phyloP scores from a whole-genome alignment of 495 filamentous ascomycete species.

The Saxophila tyrrhenica region DNA sequence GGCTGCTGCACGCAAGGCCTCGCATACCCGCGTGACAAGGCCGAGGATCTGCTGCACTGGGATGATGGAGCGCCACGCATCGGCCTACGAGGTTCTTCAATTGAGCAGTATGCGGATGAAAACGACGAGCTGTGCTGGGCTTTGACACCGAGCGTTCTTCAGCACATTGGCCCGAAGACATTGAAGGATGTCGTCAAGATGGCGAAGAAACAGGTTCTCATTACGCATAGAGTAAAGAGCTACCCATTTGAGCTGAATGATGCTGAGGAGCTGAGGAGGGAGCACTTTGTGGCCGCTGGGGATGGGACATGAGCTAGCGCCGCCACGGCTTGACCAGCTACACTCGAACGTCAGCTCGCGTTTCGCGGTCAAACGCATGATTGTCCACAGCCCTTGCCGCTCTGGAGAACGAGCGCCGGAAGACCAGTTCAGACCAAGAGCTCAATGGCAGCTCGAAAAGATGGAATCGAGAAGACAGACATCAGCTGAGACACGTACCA shows the following conservation, averaged over 20 bases:
- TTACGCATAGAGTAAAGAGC: constrained; percentile 31
- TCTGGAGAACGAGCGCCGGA: too few species aligned
- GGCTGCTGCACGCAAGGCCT: constrained; percentile 42
- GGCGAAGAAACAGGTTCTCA: constrained; percentile 11
- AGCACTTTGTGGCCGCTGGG: constrained; percentile 7
- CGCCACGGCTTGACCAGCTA: neutral
- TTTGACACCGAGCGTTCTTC: constrained; percentile 39
- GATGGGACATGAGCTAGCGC: neutral
- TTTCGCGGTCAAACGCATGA: too few species aligned
- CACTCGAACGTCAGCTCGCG: too few species aligned
- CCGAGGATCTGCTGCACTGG: constrained; percentile 23
- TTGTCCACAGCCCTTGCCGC: too few species aligned
- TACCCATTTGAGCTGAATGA: constrained; percentile 32
- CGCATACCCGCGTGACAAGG: constrained; percentile 31
- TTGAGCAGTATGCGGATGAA: constrained; percentile 36
- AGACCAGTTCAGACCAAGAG: too few species aligned
- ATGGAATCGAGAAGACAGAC: too few species aligned
- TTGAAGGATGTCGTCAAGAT: constrained; percentile 20
- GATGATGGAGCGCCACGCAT: constrained; percentile 9
- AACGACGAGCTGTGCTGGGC: constrained; percentile 36
- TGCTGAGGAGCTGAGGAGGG: constrained; percentile 10
- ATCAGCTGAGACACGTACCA: too few species aligned
- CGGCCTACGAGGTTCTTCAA: constrained; percentile 33
- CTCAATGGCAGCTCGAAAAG: too few species aligned
- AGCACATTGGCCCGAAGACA: constrained; percentile 39